Conservation (phyloP, 73 alveolate species). For the Breviolum minutum region DNA sequence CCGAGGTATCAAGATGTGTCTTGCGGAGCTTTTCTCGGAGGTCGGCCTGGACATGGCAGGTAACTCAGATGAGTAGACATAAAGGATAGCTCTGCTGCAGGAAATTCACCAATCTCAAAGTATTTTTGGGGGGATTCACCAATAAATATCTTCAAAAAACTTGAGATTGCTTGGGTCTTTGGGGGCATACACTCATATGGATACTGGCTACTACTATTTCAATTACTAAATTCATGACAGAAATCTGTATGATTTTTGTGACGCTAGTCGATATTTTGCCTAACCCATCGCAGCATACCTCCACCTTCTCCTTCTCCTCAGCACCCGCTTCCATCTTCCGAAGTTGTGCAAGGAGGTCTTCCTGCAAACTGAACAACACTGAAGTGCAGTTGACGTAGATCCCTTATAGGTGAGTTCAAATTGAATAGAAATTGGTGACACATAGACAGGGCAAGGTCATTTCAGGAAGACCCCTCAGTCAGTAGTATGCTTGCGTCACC, state of each 20-base stretch:
- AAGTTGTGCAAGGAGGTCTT: not conserved
- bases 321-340: slow-evolving; percentile 41
- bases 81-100: not conserved
- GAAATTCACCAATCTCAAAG: not conserved
- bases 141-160: not conserved
- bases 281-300: not conserved
- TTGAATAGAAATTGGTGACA: no score
- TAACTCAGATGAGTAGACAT: not conserved
- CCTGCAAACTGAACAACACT: no score
- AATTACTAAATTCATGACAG: not conserved
- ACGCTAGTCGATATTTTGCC: not conserved
- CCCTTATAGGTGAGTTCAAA: no score
- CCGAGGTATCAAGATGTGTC: not conserved
- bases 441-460: no score
- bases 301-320: not conserved
- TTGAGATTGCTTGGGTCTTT: no score
- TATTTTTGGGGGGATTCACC: not conserved
- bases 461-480: no score
- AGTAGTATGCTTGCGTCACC: no score
- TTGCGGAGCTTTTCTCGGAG: not conserved
- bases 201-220: no score
- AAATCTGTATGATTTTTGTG: not conserved
- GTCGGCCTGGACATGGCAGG: not conserved
- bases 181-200: no score
- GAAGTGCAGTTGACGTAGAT: not conserved